Base-by-base conservation (phyloP, 2,329 filamentous ascomycete species). In the Xylariaceae sp. region DNA sequence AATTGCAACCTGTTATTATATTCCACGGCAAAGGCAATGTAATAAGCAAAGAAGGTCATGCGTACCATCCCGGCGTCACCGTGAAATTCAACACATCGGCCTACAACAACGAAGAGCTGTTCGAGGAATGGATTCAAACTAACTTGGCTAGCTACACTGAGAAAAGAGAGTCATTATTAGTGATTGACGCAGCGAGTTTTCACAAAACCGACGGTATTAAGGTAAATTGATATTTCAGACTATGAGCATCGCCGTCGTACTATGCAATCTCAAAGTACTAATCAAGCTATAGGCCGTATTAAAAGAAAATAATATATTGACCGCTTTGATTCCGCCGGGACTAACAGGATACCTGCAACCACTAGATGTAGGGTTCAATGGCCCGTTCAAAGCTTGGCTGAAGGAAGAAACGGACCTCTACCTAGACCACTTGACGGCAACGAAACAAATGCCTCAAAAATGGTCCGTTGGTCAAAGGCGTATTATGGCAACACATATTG, bases 61-160 rank as follows among this genome's bases (percentile, higher is more conserved):
- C 8, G 1, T 43, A 43, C 7, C 41, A 43, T 21, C 13, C 18
- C 1, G 41, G 22, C 10, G 41, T 43, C 15, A 29, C 22, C 4
- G 41, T 43, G 21, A 43, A 29, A 8, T 43, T 43, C 41, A 43
- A 43, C 21, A 15, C 29, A 12, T 29, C 29, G 6, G 41, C 41
- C 7, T 43, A 43, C 15, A 43, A 43, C 12, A 43, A 43, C 41
- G 22, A 29, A 12, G 41, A 29, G 1, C 6, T 43, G 1, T 13
- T 43, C 7, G 21, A 26, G 22, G 41, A 43, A 15, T 43, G 41
- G 41, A 29, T 43, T 10, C 5, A 7, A 6, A 43, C 13, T 4
- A 43, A 29, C 1, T 10, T 43, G 5, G 41, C 41, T 5, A 12
- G 3, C 3, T 43, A 43, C 5, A 30, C 13, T 13, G 16, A 29